Evolutionary conservation across 2,329 filamentous ascomycete species (phyloP), one percentile per base, ranked within the genome.

Genomic region (Beauveria rudraprayagi): DNA sequence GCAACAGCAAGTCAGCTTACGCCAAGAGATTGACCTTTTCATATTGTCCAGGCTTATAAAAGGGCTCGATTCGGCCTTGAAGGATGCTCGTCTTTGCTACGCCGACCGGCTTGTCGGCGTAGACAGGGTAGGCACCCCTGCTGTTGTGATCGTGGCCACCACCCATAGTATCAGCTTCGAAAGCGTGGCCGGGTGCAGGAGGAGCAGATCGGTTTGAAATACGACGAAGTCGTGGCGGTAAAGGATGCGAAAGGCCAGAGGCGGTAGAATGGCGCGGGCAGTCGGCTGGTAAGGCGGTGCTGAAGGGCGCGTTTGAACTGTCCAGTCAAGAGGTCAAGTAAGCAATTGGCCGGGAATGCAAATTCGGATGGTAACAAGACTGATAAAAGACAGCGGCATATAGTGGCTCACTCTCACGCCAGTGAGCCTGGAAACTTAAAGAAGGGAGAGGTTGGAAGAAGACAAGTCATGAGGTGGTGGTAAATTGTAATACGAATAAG

Each of bases 21-120:
- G 88, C 84, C 62, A 87, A 78, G 52, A 96, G 80, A 69, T 92
- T 92, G 67, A 90, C 81, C 62, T 83, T 82, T 64, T 87, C 81
- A 76, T 92, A 96, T 75, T 95, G 90, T 55, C 92, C 92, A 53
- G 78, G 79, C 63, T 83, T 83, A 63, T 90, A 92, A 76, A 97
- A 96, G 69, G 90, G 87, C 63, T 83, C 80, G 70, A 97, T 87
- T 59, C 93, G 87, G 67, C 91, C 87, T 70, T 86, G 88, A 77
- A 96, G 95, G 74, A 97, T 91, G 71, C 84, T 85, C 67, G 87
- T 82, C 73, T 96, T 97, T 72, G 89, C 85, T 75, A 94, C 89
- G 65, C 91, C 91, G 58, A 86, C 80, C 22, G 84, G 84, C 62
- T 73, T 76, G 34, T 76, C 70, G 34, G 79, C 81, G 65, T 78